Percentiles rank a stretch among this genome's conserved stretches.
Conservation (phyloP, 2,329 filamentous ascomycete species). For the Cadophora gregata region DNA sequence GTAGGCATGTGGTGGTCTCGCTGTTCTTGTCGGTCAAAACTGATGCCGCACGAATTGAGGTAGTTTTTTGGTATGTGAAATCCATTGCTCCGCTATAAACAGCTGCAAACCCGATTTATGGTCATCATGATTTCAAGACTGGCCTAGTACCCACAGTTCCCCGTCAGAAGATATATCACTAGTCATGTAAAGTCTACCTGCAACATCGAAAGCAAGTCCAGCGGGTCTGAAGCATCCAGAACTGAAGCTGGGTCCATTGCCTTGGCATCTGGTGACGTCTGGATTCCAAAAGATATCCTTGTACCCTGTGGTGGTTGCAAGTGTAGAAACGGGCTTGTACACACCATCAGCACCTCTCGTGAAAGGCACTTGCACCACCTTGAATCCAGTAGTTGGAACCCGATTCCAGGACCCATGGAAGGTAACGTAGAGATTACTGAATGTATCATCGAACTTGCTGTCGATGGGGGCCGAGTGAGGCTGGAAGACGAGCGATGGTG, state of each 20-base stretch:
- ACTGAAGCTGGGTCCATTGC: constrained; percentile 30
- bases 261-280: constrained; percentile 45
- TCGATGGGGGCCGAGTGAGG: constrained; percentile 76
- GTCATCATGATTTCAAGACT: constrained; percentile 10
- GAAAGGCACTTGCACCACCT: constrained; percentile 47
- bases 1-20: no score
- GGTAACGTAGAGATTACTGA: constrained; percentile 67
- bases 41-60: background rate
- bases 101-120: background rate
- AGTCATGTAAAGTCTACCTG: constrained; percentile 30
- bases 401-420: constrained; percentile 46
- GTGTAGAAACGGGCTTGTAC: constrained; percentile 53
- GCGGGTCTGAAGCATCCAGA: constrained; percentile 33
- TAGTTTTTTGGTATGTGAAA: constrained; percentile 8
- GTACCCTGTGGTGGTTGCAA: constrained; percentile 48
- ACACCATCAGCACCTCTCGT: constrained; percentile 56
- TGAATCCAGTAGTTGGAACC: constrained; percentile 48
- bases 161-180: constrained; percentile 31
- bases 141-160: constrained; percentile 32
- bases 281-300: constrained; percentile 61
- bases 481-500: constrained; percentile 63
- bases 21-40: background rate
- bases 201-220: constrained; percentile 28
- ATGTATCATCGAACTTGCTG: constrained; percentile 66
- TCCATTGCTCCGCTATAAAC: constrained; percentile 9